Evolutionary conservation across 495 filamentous ascomycete genomes (phyloP), one percentile per base, ranked within the genome.

Genomic region (Sabuloglossum arenarium): DNA sequence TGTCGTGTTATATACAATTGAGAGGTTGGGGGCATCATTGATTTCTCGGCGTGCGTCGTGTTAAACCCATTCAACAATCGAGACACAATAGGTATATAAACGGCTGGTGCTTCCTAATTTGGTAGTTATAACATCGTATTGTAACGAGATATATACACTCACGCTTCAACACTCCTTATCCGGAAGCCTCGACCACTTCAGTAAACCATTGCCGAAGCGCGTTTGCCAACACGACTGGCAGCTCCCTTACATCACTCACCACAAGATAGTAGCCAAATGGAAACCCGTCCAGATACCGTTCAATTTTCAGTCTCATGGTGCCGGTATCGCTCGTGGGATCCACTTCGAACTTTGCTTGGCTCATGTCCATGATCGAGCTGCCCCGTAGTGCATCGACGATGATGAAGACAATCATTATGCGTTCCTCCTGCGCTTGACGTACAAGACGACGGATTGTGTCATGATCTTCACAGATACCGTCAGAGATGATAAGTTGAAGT

Each of bases 401-500:
- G 50, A 99, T 82, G 61, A 97, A 99, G 0, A 99, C 88, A 54
- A 97, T 81, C 91, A 99, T 96, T 62, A 99, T 89, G 10, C 86
- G 73, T 67, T 95, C 87, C 66, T 95, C 90, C 61, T 85, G 79
- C 3, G 91, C 89, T 62, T 88, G 82, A 6, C 91, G 71, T 4
- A 97, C 79, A 24, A 97, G 74, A 21, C 87, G 75, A 11, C 80
- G 73, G 56, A 99, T 82, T 0, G 76, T 73, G n/a, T 84, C 86
- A 65, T 95, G 90, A 43, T 86, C 82, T 61, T 94, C 86, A 57
- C 86, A 94, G 28, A 96, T 78, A 23, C 93, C 93, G 62, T 99
- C 93, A 0, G 84, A 89, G 27, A 99, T 80, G 58, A 99, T 85
- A 30, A 99, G 75, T 56, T 88, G 79, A 1, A 99, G 72, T 70